Conservation (phyloP, 1,284 basidiomycete species). For the Termitomyces sp. region DNA sequence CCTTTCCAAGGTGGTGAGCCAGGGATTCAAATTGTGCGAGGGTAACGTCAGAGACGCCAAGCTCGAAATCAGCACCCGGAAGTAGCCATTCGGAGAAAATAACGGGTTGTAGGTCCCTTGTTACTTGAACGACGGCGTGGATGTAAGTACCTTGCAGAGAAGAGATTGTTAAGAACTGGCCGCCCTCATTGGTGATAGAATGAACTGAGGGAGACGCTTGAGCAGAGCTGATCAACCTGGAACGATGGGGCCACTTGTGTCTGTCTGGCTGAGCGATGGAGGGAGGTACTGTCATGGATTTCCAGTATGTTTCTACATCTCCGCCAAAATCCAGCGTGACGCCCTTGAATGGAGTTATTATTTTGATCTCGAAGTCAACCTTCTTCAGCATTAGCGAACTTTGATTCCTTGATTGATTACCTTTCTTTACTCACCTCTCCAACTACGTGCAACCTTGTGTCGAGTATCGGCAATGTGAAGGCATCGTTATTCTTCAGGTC, state of each 20-base stretch:
- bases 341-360: constrained; percentile 88
- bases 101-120: constrained; percentile 85
- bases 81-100: constrained; percentile 70
- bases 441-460: constrained; percentile 90
- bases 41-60: constrained; percentile 82
- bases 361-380: constrained; percentile 87
- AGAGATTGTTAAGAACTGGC: constrained; percentile 73
- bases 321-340: constrained; percentile 96
- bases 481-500: constrained; percentile 49
- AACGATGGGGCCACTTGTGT: constrained; percentile 33
- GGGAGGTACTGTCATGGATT: constrained; percentile 69
- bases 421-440: constrained; percentile 64
- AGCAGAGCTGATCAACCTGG: constrained; percentile 45
- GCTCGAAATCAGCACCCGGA: constrained; percentile 70
- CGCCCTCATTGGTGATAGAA: constrained; percentile 33
- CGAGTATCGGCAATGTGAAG: constrained; percentile 82
- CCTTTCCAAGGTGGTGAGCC: constrained; percentile 48
- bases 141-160: constrained; percentile 88
- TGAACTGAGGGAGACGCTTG: constrained; percentile 64
- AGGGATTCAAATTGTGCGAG: constrained; percentile 74
- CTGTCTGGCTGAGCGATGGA: constrained; percentile 31
- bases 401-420: not conserved
- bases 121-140: constrained; percentile 86
- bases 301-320: constrained; percentile 95
- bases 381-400: constrained; percentile 23